Conservation (phyloP, 768 basidiomycete species). For the Dioszegia aurantiaca region DNA sequence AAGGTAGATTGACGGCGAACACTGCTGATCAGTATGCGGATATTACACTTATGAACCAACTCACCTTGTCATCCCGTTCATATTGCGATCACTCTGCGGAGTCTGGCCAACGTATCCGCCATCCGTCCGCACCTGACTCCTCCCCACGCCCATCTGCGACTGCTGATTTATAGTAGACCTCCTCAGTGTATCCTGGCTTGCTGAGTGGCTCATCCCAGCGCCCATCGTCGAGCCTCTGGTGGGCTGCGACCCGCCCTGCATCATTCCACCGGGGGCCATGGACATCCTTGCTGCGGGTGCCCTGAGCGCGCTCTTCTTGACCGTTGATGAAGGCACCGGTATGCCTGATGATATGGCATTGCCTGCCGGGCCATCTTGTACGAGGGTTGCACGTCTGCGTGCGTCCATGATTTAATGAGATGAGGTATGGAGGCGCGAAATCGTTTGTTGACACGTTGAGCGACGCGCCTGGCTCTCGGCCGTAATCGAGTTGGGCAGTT, state of each 20-base stretch:
- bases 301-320: slow-evolving; percentile 59
- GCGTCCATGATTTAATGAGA: slow-evolving; percentile 28
- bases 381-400: slow-evolving; percentile 34
- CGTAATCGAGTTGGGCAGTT: background rate
- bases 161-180: slow-evolving; percentile 16
- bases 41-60: slow-evolving; percentile 16
- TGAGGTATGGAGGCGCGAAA: background rate
- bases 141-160: slow-evolving; percentile 44
- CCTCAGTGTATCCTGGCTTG: slow-evolving; percentile 15
- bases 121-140: slow-evolving; percentile 68
- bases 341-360: slow-evolving; percentile 60
- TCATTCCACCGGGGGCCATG: slow-evolving; percentile 47
- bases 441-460: slow-evolving; percentile 8
- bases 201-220: slow-evolving; percentile 13
- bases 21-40: slow-evolving; percentile 57
- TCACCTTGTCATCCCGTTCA: slow-evolving; percentile 53
- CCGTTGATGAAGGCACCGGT: slow-evolving; percentile 67
- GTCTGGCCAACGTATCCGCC: slow-evolving; percentile 64
- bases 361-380: slow-evolving; percentile 30
- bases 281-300: slow-evolving; percentile 49
- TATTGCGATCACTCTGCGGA: slow-evolving; percentile 60
- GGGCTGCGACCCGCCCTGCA: slow-evolving; percentile 67
- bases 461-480: slow-evolving; percentile 1
- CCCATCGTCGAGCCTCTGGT: slow-evolving; percentile 8
- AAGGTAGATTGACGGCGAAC: slow-evolving; percentile 72